Evolutionary conservation across 2,329 filamentous ascomycete species (phyloP), one percentile per base, ranked within the genome.

Genomic region (Endoconidiophora laricicola): DNA sequence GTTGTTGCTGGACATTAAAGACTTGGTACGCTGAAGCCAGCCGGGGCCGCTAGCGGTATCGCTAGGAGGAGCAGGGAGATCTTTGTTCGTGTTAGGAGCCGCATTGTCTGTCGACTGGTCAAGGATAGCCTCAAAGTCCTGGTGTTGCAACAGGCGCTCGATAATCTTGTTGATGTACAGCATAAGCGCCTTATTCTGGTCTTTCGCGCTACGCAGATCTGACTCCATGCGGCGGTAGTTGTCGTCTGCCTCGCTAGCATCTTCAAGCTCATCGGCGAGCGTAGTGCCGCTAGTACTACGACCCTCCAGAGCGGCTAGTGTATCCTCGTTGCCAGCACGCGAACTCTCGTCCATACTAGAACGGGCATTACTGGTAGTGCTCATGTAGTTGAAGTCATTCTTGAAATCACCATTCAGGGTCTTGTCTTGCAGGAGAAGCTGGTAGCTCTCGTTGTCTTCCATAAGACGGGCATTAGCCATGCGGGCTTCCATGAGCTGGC

Each of bases 91-190:
- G 60, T 83, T 74, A 26, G 63, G 63, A 18, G 38, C 22, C 39
- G 59, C 56, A 24, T 57, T 33, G 50, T 81, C 76, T 47, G 77
- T 76, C 6, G 82, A 84, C 63, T 86, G 83, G 62, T 94, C 86
- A 39, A 95, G 72, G 54, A 96, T 94, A 55, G 86, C 80, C 66
- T 98, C 90, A 57, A 94, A 96, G 57, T 94, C 88, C 60, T 94
- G 84, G 65, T 95, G 85, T 61, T 94, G 84, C 55, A 98, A 74
- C 42, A 98, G 77, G 51, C 91, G 83, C 63, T 91, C 91, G 62
- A 98, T 94, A 63, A 98, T 96, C 69, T 91, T 94, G 75, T 96
- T 94, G 70, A 98, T 95, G 69, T 98, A 98, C 56, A 96, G 72
- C 22, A 87, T 94, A 58, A 98, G 72, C 26, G 91, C 91, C 70